Base-by-base conservation (phyloP, 208 protist species). In the Strigomonas culicis region DNA sequence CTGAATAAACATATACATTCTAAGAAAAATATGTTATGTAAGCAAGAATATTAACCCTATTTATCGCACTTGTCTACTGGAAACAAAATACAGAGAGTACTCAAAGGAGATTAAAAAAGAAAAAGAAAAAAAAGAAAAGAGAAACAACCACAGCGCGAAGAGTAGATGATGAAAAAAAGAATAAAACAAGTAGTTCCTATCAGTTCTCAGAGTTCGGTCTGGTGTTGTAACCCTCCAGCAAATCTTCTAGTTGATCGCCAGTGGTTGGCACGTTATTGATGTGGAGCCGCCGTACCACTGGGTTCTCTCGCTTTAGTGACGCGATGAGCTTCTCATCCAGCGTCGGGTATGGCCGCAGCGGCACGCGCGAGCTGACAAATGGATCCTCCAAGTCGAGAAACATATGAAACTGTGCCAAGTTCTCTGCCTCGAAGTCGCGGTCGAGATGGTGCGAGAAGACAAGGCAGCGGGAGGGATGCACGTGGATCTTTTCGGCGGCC, bases 301-400 rank as follows among this genome's bases (percentile, higher is more conserved):
- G 86, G 24, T 71, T 85, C 36, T 75, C 70, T 22, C 73, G 73
- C 8, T 6, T 13, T 13, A 41, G 36, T 13, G 36, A 13, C 13
- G 36, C 8, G 8, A 13, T 52, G 68, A 46, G 74, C 47, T 24
- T 77, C 63, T 2, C 59, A 32, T 51, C 61, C 56, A 90, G 57
- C n/a, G 68, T 59, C 11, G 90, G 86, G 63, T 93, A 91, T 25
- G 75, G 52, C 17, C 60, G 55, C 3, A 65, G 11, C 13, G 59
- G 36, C 17, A 82, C 70, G 17, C 76, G 82, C 19, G 59, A 75
- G 58, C 80, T 87, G 32, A 88, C 83, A 80, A 96, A 96, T 1
- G 75, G 80, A 25, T 92, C 86, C 56, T 96, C 87, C 19, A 96
- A 77, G 58, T 96, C 88, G 51, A 96, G 75, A 57, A 96, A 90